Base-by-base conservation (phyloP, 306 rosid genomes). In the Biancaea sappan region DNA sequence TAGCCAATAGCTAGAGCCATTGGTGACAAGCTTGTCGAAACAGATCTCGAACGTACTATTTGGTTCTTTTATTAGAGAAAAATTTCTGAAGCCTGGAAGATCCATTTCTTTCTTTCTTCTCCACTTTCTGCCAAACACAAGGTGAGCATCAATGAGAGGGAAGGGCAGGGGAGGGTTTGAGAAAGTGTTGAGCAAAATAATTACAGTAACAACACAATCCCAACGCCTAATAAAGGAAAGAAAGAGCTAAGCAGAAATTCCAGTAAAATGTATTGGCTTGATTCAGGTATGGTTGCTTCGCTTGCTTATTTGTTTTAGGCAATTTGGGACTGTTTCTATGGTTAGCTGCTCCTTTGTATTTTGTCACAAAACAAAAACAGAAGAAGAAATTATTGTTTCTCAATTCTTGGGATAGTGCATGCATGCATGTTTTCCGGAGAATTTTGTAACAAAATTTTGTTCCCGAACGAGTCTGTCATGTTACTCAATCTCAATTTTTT, bases 241-340 rank as follows among this genome's bases (percentile, higher is more conserved):
- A 16, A 14, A 29, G 26, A n/a, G 72, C 44, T 8, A 3, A 15
- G 25, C 37, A 12, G 47, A 31, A 6, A 40, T 77, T 71, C 54
- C 67, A 59, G 63, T 15, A 64, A 6, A 31, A 58, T 14, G 11
- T 28, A 22, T 24, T 37, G 40, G 4, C 29, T n/a, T 37, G 44
- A 57, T 35, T 35, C 32, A 7, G 47, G 50, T 19, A 47, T 10
- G 40, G 57, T 64, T 71, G 48, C 22, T 15, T 2, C 57, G 1
- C 44, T 15, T 64, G 72, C 41, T 53, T 63, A 77, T 66, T 51
- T 54, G 73, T 66, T 51, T 59, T 77, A 72, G 76, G 61, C 34
- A 58, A 34, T 35, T 69, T 12, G 6, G 2, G 18, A 31, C 14
- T 6, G 35, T 1, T 43, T 59, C 15, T 11, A 12, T 32, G 48